phyloP scores from a whole-genome alignment of 2,329 filamentous ascomycete species.

The Aspergillus niger region DNA sequence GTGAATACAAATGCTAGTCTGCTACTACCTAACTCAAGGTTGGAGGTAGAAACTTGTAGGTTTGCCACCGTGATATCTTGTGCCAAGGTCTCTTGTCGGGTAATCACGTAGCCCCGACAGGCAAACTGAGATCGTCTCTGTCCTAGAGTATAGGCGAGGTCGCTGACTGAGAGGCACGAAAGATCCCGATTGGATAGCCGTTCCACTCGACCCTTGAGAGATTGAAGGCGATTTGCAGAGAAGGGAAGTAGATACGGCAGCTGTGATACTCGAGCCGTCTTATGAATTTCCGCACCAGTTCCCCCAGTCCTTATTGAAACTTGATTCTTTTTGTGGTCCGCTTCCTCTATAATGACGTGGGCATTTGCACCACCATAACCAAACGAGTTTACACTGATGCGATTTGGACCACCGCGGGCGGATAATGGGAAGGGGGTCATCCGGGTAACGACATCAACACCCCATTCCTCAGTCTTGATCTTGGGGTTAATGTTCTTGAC shows the following conservation, averaged over 20 bases:
- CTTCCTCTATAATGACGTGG: conserved; percentile 43
- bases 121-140: conserved; percentile 6
- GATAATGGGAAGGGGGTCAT: background rate
- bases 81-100: background rate
- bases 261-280: background rate
- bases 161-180: background rate
- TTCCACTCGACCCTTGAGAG: background rate
- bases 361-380: conserved; percentile 52
- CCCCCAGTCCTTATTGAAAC: background rate
- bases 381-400: conserved; percentile 44
- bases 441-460: conserved; percentile 1
- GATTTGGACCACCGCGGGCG: background rate
- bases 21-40: background rate
- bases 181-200: background rate
- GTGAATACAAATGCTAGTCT: conserved; percentile 33
- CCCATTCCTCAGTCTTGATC: conserved; percentile 3
- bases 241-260: background rate
- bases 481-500: background rate
- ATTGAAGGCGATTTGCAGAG: background rate
- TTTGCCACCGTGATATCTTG: background rate
- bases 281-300: background rate
- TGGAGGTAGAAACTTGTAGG: background rate
- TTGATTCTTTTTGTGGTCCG: background rate
- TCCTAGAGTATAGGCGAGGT: conserved; percentile 17
- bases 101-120: background rate